phyloP scores from a whole-genome alignment of 176 grass and related monocot species.

The Rhynchospora pubera region DNA sequence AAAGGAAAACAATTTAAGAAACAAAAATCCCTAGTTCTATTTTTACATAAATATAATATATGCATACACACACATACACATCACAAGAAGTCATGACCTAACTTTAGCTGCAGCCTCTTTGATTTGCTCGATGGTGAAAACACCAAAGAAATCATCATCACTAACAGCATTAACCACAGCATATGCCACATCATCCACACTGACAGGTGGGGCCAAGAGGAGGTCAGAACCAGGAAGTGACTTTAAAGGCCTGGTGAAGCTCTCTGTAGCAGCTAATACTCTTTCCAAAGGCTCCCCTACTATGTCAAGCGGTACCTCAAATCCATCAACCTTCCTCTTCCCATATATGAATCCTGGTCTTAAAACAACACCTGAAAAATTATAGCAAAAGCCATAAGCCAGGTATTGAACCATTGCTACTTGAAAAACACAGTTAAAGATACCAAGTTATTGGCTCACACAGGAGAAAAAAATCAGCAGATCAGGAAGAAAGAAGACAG shows the following conservation, averaged over 20 bases:
- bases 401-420: neutral
- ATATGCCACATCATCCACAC: conserved; percentile 89
- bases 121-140: conserved; percentile 88
- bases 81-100: conserved; percentile 24
- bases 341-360: conserved; percentile 95
- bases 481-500: neutral
- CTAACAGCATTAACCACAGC: conserved; percentile 54
- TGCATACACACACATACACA: too few relatives aligned
- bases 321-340: conserved; percentile 81
- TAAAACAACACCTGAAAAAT: conserved; percentile 59
- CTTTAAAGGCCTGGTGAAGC: conserved; percentile 68
- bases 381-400: neutral
- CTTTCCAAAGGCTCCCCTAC: conserved; percentile 71
- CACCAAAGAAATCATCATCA: conserved; percentile 71
- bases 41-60: neutral
- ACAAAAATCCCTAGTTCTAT: neutral
- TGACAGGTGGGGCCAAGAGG: conserved; percentile 59
- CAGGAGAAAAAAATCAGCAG: neutral
- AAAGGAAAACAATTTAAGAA: neutral
- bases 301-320: conserved; percentile 64
- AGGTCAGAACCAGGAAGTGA: conserved; percentile 79
- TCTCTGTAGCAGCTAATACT: conserved; percentile 52
- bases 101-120: conserved; percentile 69
- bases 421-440: neutral
- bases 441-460: neutral